phyloP scores from a whole-genome alignment of 805 yeast genomes.

The Teunomyces panamensis region DNA sequence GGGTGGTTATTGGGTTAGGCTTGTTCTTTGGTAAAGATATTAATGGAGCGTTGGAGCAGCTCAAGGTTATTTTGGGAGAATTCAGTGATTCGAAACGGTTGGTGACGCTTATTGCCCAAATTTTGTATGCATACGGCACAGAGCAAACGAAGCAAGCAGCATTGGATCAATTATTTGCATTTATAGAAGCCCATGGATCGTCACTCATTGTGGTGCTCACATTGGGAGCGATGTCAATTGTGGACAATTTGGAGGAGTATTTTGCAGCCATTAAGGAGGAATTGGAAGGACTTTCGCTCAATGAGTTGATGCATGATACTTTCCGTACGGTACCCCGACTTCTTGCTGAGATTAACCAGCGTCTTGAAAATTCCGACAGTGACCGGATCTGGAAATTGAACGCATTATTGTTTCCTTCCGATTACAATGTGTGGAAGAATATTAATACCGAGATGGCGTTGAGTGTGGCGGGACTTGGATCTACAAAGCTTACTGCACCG shows the following conservation, averaged over 20 bases:
- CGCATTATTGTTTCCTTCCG: conserved; percentile 73
- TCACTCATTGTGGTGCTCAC: conserved; percentile 66
- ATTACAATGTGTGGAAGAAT: conserved; percentile 65
- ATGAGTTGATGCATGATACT: conserved; percentile 48
- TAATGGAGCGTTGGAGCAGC: conserved; percentile 63
- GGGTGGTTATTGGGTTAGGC: conserved; percentile 70
- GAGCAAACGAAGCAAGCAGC: conserved; percentile 83
- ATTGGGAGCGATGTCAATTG: conserved; percentile 74
- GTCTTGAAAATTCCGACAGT: conserved; percentile 24
- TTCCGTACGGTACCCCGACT: conserved; percentile 57
- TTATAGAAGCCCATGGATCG: conserved; percentile 61
- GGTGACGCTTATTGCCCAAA: conserved; percentile 73
- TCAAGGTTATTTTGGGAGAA: conserved; percentile 53
- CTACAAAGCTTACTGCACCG: conserved; percentile 47
- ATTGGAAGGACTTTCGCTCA: conserved; percentile 48
- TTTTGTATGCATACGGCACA: conserved; percentile 70
- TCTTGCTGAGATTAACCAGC: conserved; percentile 48
- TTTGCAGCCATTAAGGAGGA: conserved; percentile 68
- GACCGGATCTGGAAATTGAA: conserved; percentile 58
- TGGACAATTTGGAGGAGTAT: conserved; percentile 57
- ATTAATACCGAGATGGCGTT: conserved; percentile 56
- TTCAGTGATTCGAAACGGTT: conserved; percentile 61
- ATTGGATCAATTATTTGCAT: conserved; percentile 71
- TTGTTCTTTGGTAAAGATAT: conserved; percentile 62
- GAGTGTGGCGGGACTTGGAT: conserved; percentile 52